Base-by-base conservation (phyloP, 306 rosid genomes). In the Vigna unguiculata region DNA sequence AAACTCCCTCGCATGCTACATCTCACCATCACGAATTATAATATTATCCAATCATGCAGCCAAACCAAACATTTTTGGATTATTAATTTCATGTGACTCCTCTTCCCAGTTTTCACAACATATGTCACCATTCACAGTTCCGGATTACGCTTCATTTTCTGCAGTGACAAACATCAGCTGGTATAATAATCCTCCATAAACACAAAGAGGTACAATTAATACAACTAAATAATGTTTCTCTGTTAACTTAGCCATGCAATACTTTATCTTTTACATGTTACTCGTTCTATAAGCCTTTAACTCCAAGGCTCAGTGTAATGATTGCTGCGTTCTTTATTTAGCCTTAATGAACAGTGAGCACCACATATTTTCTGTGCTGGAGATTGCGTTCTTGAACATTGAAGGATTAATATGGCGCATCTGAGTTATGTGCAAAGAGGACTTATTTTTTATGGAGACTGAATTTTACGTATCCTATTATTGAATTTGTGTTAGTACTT, bases 401-500 rank as follows among this genome's bases (percentile, higher is more conserved):
- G 40, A 22, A 34, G 19, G 55, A 62, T 73, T 47, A 64, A 32
- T 73, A 9, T 57, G 46, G 10, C 46, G 69, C 12, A 47, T 47
- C 11, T 45, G 41, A 69, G 14, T 57, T 32, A 38, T 17, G 62
- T 63, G 41, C 28, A 60, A 15, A 43, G 22, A 75, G 20, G 21
- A 58, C 21, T n/a, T n/a, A 34, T 6, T 61, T 57, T 74, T 20
- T 47, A 7, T 66, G 47, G 3, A 57, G 4, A 70, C 16, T 22
- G 69, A 67, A 25, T 30, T 41, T 70, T 45, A 69, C 20, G 34
- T 13, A 53, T 38, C 12, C 21, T 72, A 17, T n/a, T n/a, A n/a
- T 71, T 77, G 65, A 71, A 9, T 30, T 63, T 46, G 65, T 64
- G 40, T 72, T 70, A 64, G 54, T 45, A 7, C 21, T 7, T n/a